Base-by-base conservation (phyloP, 163 green algal genomes). In the Dunaliella salina region DNA sequence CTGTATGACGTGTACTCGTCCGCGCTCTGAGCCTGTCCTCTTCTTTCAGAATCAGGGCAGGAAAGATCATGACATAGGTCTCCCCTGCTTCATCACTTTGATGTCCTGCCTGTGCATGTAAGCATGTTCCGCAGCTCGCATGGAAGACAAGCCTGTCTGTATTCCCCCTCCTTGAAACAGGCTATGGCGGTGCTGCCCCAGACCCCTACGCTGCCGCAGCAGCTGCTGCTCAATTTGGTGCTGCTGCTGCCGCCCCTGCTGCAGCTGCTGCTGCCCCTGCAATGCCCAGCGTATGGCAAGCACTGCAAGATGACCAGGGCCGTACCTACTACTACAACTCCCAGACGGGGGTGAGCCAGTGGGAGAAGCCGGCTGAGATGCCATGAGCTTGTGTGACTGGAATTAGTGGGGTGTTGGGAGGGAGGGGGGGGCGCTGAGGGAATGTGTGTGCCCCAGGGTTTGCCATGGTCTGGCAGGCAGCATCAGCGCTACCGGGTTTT, bases 271-370 rank as follows among this genome's bases (percentile, higher is more conserved):
- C 75, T 17, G 75, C 75, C 75, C 26, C 75, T 26, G 17, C 75
- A 25, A 26, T 35, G 24, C 18, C 50, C 33, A 80, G 78, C 0
- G 63, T 86, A 33, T 98, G 94, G 95, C 90, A 94, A 86, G 93
- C 94, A 57, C 91, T 97, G 82, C 90, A 94, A 34, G 96, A 98
- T 82, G 93, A 94, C 82, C 91, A 97, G 87, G 93, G 92, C 45
- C 90, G 96, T 4, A 90, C 91, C 22, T 99, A 98, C 88, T 99
- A 97, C 88, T 99, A 98, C 91, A 98, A 98, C 92, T 91, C 30
- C 30, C 25, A 79, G 83, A 98, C 95, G 0, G 95, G 95, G 17
- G 91, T 94, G 45, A 97, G 93, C 83, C 94, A 97, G 91, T 99
- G 96, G 96, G 95, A 98, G 87, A 96, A 96, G 88, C 96, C 95